Evolutionary conservation across 495 filamentous ascomycete genomes (phyloP).

Genomic region (Antarctomyces pellizariae): DNA sequence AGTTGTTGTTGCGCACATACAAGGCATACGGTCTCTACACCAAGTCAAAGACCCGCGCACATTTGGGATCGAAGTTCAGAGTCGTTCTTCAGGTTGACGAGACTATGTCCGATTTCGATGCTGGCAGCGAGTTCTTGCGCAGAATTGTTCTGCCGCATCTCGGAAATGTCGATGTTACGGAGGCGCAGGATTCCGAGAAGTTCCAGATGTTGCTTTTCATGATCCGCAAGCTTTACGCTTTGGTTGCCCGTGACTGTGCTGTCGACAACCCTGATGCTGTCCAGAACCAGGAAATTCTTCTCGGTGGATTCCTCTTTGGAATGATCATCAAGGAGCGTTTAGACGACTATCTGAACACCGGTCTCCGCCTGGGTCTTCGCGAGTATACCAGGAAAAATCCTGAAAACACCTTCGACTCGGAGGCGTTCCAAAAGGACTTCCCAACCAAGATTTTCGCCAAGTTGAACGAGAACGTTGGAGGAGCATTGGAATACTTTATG

Average conservation of each 20-base stretch:
- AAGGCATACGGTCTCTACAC: slow-evolving; percentile 68
- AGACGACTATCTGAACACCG: slow-evolving; percentile 58
- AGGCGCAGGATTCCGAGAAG: slow-evolving; percentile 68
- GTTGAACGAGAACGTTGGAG: slow-evolving; percentile 72
- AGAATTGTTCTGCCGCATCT: slow-evolving; percentile 81
- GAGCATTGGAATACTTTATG: slow-evolving; percentile 76
- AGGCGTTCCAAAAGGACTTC: slow-evolving; percentile 57
- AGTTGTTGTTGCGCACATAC: slow-evolving; percentile 79
- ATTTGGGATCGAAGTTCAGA: slow-evolving; percentile 73
- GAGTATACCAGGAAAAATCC: slow-evolving; percentile 50
- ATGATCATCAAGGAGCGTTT: slow-evolving; percentile 87
- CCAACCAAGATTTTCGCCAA: slow-evolving; percentile 47
- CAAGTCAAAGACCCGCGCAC: slow-evolving; percentile 50
- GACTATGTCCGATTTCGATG: slow-evolving; percentile 65
- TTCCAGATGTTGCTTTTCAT: slow-evolving; percentile 90
- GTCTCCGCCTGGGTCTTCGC: slow-evolving; percentile 31
- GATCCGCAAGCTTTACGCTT: slow-evolving; percentile 80
- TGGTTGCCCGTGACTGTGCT: slow-evolving; percentile 78
- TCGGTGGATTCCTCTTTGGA: slow-evolving; percentile 82
- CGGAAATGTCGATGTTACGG: slow-evolving; percentile 56
- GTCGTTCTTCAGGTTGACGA: slow-evolving; percentile 59
- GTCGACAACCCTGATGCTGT: slow-evolving; percentile 91
- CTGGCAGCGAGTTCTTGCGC: slow-evolving; percentile 70
- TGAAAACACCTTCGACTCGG: slow-evolving; percentile 38
- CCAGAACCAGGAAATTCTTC: slow-evolving; percentile 77